phyloP scores from a whole-genome alignment of 805 yeast species.

The Metschnikowia noctiluminum region DNA sequence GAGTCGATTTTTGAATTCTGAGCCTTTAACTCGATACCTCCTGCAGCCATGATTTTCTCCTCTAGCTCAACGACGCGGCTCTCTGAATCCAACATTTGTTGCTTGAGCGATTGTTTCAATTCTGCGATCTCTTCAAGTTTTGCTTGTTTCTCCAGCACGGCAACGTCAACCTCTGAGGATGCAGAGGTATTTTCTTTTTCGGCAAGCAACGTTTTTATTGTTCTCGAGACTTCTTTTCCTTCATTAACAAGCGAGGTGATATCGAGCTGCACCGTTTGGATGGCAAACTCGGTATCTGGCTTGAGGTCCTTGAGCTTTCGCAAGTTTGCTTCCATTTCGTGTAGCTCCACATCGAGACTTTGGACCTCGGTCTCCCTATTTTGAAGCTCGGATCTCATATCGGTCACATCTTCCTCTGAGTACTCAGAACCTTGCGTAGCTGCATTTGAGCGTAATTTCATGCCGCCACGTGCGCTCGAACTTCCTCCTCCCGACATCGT shows the following conservation, averaged over 20 bases:
- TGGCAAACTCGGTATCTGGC: conserved; percentile 64
- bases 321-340: conserved; percentile 59
- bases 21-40: conserved; percentile 79
- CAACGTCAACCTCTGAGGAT: conserved; percentile 32
- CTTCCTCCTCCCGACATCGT: conserved; percentile 97
- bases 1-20: conserved; percentile 84
- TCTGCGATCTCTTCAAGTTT: conserved; percentile 19
- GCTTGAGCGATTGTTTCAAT: conserved; percentile 37
- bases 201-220: conserved; percentile 40
- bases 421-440: conserved; percentile 29
- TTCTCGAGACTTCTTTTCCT: conserved; percentile 42
- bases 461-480: conserved; percentile 65
- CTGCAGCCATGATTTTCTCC: conserved; percentile 80
- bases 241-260: conserved; percentile 58
- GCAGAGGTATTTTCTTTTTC: conserved; percentile 32
- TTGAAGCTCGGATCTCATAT: conserved; percentile 49
- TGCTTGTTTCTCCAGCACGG: conserved; percentile 32
- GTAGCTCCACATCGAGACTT: conserved; percentile 45
- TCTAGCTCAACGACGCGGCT: conserved; percentile 58
- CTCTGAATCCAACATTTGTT: conserved; percentile 55
- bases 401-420: conserved; percentile 54
- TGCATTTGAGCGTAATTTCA: conserved; percentile 52
- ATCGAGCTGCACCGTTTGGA: conserved; percentile 61
- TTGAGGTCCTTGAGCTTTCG: conserved; percentile 56
- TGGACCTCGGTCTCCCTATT: conserved; percentile 54